Evolutionary conservation across 1,139 yeast species (phyloP), one percentile per base, ranked within the genome.

Genomic region (Taiozyma sp.): DNA sequence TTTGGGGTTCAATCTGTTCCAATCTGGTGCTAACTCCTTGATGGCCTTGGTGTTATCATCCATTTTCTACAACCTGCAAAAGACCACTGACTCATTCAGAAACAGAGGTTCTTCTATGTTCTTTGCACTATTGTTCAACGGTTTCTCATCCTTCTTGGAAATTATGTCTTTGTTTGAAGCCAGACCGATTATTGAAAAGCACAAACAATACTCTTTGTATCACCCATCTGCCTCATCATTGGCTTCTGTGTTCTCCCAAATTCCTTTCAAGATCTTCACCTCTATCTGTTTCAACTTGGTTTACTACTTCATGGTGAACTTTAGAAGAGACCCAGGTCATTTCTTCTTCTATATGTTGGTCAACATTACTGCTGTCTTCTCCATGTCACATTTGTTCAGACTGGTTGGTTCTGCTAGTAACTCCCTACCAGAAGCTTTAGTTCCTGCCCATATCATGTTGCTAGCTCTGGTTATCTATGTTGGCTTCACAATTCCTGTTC

Each of bases 131-230:
- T 73, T 88, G 62, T 87, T 84, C 70, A 87, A 87, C 66, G 89
- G 92, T 19, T 84, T 88, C 68, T 74, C 87, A 22, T 85, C 91
- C 22, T 71, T 87, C 59, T 74, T 87, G 65, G 96, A 88, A 68
- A 82, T 88, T 57, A 78, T 85, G 70, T 70, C 87, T 8, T 69
- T 86, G 50, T 80, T 75, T 58, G 91, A 84, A 62, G 84, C 89
- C n/a, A 80, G 96, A 63, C 83, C 87, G 3, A 80, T 88, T 56
- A 87, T 87, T 30, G 92, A 86, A 66, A 89, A 89, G 64, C 96
- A 88, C 61, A 84, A 84, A 64, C 76, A 81, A 43, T 87, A 81
- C 66, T 89, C 91, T 1, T 68, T 87, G 51, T 87, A 86, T 62
- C 88, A 84, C 55, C 93, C 93, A 9, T 77, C 90, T 50, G 89